Evolutionary conservation across 108 stramenopile species (phyloP).

Genomic region (Skeletonema potamos): DNA sequence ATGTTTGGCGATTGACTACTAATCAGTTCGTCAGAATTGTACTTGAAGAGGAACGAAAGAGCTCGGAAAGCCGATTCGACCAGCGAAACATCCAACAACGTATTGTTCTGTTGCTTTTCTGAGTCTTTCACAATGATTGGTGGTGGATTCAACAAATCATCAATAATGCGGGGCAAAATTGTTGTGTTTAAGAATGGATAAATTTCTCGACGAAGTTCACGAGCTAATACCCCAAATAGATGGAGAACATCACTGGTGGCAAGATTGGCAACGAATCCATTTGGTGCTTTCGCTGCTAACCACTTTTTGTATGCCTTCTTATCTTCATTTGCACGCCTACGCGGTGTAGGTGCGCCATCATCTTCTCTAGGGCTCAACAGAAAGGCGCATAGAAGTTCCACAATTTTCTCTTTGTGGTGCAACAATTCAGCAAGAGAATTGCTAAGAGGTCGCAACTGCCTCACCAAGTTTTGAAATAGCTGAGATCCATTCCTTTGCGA

Average conservation of each 20-base stretch:
- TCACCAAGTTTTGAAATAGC: conserved; percentile 65
- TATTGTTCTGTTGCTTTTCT: conserved; percentile 38
- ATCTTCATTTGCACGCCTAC: conserved; percentile 6
- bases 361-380: conserved; percentile 39
- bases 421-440: conserved; percentile 81
- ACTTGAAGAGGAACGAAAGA: conserved; percentile 79
- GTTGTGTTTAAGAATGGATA: conserved; percentile 65
- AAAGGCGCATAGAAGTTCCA: conserved; percentile 61
- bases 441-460: conserved; percentile 64
- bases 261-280: conserved; percentile 63
- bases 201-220: conserved; percentile 83
- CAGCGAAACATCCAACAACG: conserved; percentile 69
- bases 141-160: conserved; percentile 80
- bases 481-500: conserved; percentile 81
- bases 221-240: conserved; percentile 74
- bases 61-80: conserved; percentile 83
- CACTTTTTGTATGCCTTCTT: conserved; percentile 14
- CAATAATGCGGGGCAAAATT: conserved; percentile 72
- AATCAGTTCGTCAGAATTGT: conserved; percentile 65
- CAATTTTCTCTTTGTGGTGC: conserved; percentile 68
- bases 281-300: conserved; percentile 8
- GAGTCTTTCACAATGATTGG: conserved; percentile 30
- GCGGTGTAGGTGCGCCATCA: conserved; percentile 13
- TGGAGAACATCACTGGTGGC: conserved; percentile 86
- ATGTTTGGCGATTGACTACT: conserved; percentile 20